phyloP scores from a whole-genome alignment of 2,329 filamentous ascomycete genomes.

The Pseudogymnoascus sp. region DNA sequence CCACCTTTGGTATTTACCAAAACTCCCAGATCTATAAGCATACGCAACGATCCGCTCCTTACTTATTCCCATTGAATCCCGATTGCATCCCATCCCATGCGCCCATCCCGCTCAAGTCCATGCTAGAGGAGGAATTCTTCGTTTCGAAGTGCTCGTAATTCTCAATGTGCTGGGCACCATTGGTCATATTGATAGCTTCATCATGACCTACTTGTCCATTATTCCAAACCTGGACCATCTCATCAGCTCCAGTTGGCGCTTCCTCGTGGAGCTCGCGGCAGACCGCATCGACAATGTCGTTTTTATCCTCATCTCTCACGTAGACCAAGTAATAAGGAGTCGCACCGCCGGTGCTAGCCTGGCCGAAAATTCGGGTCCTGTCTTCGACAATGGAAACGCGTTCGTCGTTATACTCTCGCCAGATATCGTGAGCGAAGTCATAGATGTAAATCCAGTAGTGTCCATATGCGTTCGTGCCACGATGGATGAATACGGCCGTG shows the following conservation, averaged over 20 bases:
- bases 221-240: background rate
- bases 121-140: constrained; percentile 1
- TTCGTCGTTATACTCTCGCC: constrained; percentile 93
- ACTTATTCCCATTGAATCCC: background rate
- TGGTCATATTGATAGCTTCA: background rate
- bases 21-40: constrained; percentile 1
- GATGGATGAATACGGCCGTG: constrained; percentile 93
- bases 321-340: constrained; percentile 83
- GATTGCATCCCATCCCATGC: constrained; percentile 1
- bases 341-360: constrained; percentile 55
- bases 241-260: background rate
- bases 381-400: constrained; percentile 64
- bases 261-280: constrained; percentile 34
- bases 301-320: constrained; percentile 60
- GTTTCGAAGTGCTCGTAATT: constrained; percentile 4
- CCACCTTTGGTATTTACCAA: background rate
- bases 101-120: constrained; percentile 8
- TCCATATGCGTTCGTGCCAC: constrained; percentile 63
- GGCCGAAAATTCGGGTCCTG: constrained; percentile 61
- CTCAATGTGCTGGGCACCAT: constrained; percentile 8
- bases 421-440: constrained; percentile 73
- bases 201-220: constrained; percentile 6
- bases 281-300: constrained; percentile 52
- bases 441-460: constrained; percentile 97
- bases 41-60: background rate